Conservation (phyloP, 192 early-diverging fungal species). For the Funneliformis geosporum region DNA sequence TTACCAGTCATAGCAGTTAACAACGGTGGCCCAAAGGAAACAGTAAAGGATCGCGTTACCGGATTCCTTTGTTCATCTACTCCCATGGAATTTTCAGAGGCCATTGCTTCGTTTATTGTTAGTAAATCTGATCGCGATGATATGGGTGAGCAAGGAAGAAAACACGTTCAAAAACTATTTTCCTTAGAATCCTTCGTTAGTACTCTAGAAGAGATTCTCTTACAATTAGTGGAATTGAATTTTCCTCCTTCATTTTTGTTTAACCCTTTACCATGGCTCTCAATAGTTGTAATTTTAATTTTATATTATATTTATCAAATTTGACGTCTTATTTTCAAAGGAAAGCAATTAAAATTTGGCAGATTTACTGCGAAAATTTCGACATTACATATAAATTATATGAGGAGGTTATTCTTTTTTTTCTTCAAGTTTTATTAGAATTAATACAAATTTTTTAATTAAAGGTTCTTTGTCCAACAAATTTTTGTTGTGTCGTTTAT, state of each 20-base stretch:
- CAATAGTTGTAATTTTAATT: not conserved
- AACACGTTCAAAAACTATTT: conserved; percentile 63
- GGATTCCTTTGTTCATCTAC: conserved; percentile 73
- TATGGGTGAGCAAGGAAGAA: conserved; percentile 72
- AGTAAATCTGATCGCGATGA: conserved; percentile 38
- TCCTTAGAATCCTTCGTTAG: conserved; percentile 65
- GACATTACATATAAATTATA: too few relatives aligned
- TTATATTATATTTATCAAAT: not conserved
- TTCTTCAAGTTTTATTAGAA: too few relatives aligned
- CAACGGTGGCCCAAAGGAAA: conserved; percentile 86
- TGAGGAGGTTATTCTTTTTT: too few relatives aligned
- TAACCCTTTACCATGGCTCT: not conserved
- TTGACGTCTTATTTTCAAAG: too few relatives aligned
- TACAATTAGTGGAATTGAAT: conserved; percentile 38
- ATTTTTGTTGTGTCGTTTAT: too few relatives aligned
- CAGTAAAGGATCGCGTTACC: conserved; percentile 68
- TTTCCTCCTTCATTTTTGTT: not conserved
- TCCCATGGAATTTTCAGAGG: conserved; percentile 63
- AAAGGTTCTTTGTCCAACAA: too few relatives aligned
- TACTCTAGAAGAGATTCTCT: conserved; percentile 67
- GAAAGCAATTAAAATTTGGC: too few relatives aligned
- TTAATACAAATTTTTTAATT: too few relatives aligned
- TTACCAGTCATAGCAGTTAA: conserved; percentile 88
- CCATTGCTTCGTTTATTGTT: conserved; percentile 55
- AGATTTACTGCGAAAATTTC: too few relatives aligned